Evolutionary conservation across 2,329 filamentous ascomycete species (phyloP).

Genomic region (Colletotrichum graminicola): DNA sequence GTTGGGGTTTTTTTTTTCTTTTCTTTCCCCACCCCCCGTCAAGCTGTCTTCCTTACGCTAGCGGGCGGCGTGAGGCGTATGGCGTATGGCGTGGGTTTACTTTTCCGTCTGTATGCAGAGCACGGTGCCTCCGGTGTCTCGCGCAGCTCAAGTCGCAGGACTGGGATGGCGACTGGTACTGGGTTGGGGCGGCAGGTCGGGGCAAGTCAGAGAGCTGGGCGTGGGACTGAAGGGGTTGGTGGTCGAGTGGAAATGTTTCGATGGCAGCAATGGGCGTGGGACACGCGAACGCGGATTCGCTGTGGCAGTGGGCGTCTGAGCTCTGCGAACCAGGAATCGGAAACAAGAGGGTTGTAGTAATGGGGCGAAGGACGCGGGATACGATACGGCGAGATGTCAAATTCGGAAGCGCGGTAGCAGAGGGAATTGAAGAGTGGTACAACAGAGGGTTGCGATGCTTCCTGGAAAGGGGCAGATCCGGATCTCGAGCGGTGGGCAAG

Average conservation of each 20-base stretch:
- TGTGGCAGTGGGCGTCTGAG: constrained; percentile 28
- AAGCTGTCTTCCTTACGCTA: constrained; percentile 41
- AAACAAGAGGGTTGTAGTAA: constrained; percentile 16
- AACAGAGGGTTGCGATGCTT: constrained; percentile 27
- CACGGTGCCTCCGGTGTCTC: constrained; percentile 39
- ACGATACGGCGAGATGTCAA: constrained; percentile 21
- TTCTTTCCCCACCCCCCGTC: constrained; percentile 13
- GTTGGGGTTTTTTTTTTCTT: constrained; percentile 7
- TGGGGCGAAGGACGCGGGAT: not conserved
- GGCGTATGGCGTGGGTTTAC: constrained; percentile 28
- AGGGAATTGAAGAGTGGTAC: constrained; percentile 15
- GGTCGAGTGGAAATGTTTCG: constrained; percentile 40
- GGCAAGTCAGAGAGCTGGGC: constrained; percentile 31
- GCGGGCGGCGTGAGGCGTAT: constrained; percentile 28
- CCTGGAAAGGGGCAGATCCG: constrained; percentile 25
- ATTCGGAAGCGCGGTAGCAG: constrained; percentile 15
- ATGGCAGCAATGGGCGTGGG: constrained; percentile 21
- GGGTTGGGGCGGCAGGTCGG: constrained; percentile 35
- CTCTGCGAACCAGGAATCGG: constrained; percentile 22
- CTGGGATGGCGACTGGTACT: constrained; percentile 36
- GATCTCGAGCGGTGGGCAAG: constrained; percentile 2
- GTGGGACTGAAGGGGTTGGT: constrained; percentile 26
- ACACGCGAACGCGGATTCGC: constrained; percentile 37
- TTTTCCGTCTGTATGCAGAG: constrained; percentile 35
- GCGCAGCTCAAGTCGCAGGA: constrained; percentile 41